phyloP scores from a whole-genome alignment of 208 protist genomes.

The Entamoeba histolytica region DNA sequence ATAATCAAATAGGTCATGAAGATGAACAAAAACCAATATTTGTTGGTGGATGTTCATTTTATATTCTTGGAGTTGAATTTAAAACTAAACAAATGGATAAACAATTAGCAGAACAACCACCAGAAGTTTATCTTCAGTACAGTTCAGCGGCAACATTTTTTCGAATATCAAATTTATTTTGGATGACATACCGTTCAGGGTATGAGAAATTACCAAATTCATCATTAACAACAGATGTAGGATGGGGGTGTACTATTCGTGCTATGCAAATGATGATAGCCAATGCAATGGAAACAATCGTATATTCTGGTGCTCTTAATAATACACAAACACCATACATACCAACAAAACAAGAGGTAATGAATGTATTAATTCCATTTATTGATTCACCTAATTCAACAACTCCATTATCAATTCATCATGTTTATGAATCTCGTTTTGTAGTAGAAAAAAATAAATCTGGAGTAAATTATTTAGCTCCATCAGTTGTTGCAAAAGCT shows the following conservation, averaged over 20 bases:
- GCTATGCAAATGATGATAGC: not conserved
- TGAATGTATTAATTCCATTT: not conserved
- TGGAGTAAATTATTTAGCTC: not conserved
- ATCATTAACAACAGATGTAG: not conserved
- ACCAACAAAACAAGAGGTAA: not conserved
- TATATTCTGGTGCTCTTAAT: not conserved
- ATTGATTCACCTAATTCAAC: not conserved
- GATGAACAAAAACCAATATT: not conserved
- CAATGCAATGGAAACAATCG: not conserved
- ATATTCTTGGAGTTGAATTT: not conserved
- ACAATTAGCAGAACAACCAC: not conserved
- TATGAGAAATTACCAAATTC: not conserved
- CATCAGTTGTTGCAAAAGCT: not conserved
- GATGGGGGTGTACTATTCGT: not conserved
- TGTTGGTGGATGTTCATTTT: not conserved
- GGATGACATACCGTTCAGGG: not conserved
- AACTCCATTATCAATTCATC: not conserved
- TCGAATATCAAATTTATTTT: not conserved
- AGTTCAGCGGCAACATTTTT: not conserved
- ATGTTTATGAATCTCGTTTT: not conserved
- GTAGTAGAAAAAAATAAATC: not conserved
- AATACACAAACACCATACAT: not conserved
- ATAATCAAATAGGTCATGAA: not conserved
- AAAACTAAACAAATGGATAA: not conserved
- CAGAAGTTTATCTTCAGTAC: not conserved